Conservation (phyloP, 1,284 basidiomycete genomes). For the Lignosus rhinocerotis region DNA sequence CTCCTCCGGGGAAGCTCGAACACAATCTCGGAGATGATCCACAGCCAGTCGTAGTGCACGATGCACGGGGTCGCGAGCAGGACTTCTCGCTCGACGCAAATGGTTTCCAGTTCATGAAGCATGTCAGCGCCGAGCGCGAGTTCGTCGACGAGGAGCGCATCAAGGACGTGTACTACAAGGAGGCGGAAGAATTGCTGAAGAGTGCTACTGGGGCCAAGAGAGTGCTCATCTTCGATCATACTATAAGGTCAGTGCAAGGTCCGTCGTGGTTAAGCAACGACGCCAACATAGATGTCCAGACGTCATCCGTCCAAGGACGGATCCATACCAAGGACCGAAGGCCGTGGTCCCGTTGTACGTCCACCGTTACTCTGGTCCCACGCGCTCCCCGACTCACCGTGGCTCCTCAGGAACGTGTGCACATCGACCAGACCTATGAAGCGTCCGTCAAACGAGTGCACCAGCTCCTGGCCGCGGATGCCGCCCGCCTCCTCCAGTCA, state of each 20-base stretch:
- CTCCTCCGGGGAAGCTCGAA: constrained; percentile 24
- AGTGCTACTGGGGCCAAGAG: constrained; percentile 38
- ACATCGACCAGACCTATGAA: constrained; percentile 57
- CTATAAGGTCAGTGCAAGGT: constrained; percentile 14
- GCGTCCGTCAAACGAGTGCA: constrained; percentile 51
- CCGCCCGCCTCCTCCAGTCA: constrained; percentile 42
- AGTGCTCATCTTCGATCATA: constrained; percentile 46
- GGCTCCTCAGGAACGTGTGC: constrained; percentile 36
- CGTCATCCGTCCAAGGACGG: constrained; percentile 17
- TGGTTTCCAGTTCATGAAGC: constrained; percentile 40
- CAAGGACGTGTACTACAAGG: constrained; percentile 38
- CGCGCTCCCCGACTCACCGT: not conserved
- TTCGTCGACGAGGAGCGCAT: constrained; percentile 43
- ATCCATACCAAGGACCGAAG: constrained; percentile 7
- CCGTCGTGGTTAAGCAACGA: not conserved
- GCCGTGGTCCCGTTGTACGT: constrained; percentile 21
- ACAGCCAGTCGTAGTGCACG: constrained; percentile 28
- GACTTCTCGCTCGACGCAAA: constrained; percentile 36
- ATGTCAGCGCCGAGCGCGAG: constrained; percentile 26
- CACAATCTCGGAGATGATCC: constrained; percentile 30
- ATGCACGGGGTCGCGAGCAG: constrained; percentile 30
- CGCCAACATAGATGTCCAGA: not conserved
- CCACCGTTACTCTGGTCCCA: not conserved
- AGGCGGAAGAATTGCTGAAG: constrained; percentile 43
- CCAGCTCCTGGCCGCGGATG: constrained; percentile 46